These are phyloP conservation scores for Neurospora hispaniola DNA, from an alignment of 495 filamentous ascomycete species.

Conservation along the genomic window DNA sequence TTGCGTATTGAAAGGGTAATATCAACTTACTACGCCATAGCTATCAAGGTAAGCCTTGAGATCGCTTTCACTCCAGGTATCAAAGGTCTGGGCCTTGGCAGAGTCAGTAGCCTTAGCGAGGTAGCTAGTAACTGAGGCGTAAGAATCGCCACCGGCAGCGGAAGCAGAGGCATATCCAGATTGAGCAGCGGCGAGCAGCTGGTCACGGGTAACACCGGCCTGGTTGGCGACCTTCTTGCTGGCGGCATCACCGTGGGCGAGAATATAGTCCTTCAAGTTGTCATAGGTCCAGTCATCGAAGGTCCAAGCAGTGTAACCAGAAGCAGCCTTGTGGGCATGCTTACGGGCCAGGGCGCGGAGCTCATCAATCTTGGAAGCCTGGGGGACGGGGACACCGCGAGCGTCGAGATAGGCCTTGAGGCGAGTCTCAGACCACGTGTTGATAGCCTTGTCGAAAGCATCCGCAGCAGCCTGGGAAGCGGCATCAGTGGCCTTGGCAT, in stretches of 20 bases:
- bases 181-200: slow-evolving; percentile 62
- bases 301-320: slow-evolving; percentile 66
- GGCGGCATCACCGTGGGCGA: slow-evolving; percentile 43
- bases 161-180: slow-evolving; percentile 62
- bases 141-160: slow-evolving; percentile 51
- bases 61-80: slow-evolving; percentile 70
- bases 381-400: slow-evolving; percentile 61
- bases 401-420: slow-evolving; percentile 71
- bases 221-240: slow-evolving; percentile 60
- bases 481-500: slow-evolving; percentile 64
- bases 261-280: slow-evolving; percentile 63
- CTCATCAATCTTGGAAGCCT: slow-evolving; percentile 66
- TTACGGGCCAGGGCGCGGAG: slow-evolving; percentile 65
- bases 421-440: slow-evolving; percentile 57
- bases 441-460: slow-evolving; percentile 53
- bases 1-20: neutral
- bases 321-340: slow-evolving; percentile 60
- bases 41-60: slow-evolving; percentile 74
- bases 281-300: slow-evolving; percentile 76
- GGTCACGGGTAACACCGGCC: slow-evolving; percentile 56
- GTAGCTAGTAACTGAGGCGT: slow-evolving; percentile 65
- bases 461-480: slow-evolving; percentile 52
- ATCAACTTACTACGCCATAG: slow-evolving; percentile 50
- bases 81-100: slow-evolving; percentile 61
- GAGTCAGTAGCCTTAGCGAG: slow-evolving; percentile 56